phyloP scores from a whole-genome alignment of 768 basidiomycete species.

The Mycena olivaceomarginata region DNA sequence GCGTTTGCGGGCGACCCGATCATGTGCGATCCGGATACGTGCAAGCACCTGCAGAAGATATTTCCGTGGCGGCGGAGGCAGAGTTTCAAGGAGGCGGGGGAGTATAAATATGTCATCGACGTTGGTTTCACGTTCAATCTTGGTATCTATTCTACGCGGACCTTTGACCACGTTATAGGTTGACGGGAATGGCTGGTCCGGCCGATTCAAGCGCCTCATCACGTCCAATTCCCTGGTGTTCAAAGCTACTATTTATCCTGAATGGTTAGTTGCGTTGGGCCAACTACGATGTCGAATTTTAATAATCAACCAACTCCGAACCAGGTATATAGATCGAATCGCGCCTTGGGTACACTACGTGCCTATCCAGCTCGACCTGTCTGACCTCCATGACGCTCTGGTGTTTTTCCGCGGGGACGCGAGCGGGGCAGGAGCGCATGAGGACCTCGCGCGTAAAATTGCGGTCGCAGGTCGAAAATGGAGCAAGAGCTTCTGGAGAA shows the following conservation, averaged over 20 bases:
- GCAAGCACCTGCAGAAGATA: conserved; percentile 63
- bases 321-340: conserved; percentile 74
- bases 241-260: conserved; percentile 84
- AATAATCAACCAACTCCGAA: not conserved
- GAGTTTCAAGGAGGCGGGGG: conserved; percentile 67
- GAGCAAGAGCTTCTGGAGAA: conserved; percentile 71
- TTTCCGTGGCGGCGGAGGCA: conserved; percentile 73
- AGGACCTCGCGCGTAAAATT: conserved; percentile 73
- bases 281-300: conserved; percentile 9
- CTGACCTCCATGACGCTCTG: conserved; percentile 82
- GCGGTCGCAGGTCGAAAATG: conserved; percentile 70
- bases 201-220: conserved; percentile 80
- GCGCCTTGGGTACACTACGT: conserved; percentile 87
- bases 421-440: conserved; percentile 75
- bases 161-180: conserved; percentile 56
- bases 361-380: conserved; percentile 78
- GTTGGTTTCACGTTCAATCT: conserved; percentile 55
- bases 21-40: conserved; percentile 64
- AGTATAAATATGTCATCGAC: conserved; percentile 78
- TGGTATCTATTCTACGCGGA: conserved; percentile 9
- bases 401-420: conserved; percentile 84
- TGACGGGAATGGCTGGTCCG: conserved; percentile 82
- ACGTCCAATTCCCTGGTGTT: conserved; percentile 79
- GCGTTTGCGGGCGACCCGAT: conserved; percentile 69
- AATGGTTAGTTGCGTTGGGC: conserved; percentile 67